These are phyloP conservation scores for Pythium phragmitis DNA, from an alignment of 352 stramenopile genomes.

Conservation along the genomic window DNA sequence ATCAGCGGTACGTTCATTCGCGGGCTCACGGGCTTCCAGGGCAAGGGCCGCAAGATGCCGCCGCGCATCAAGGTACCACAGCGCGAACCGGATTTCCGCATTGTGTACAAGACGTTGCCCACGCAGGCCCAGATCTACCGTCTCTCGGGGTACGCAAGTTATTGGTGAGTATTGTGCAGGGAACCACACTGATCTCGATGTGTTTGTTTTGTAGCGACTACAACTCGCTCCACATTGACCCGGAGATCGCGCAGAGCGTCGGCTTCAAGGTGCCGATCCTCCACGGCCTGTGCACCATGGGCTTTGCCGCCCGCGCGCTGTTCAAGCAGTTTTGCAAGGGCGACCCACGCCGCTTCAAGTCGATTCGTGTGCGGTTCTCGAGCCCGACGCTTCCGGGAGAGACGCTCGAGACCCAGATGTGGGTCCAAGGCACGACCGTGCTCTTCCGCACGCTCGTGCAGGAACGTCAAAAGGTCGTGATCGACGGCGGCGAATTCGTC, in stretches of 20 bases:
- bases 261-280: constrained; percentile 89
- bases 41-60: constrained; percentile 61
- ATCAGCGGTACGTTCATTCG: constrained; percentile 83
- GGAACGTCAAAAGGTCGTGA: constrained; percentile 72
- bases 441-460: constrained; percentile 74
- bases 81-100: constrained; percentile 58
- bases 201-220: constrained; percentile 69
- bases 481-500: constrained; percentile 80
- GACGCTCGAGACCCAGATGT: constrained; percentile 86
- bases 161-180: not conserved
- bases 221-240: constrained; percentile 94
- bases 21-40: constrained; percentile 73
- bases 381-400: constrained; percentile 86
- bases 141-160: constrained; percentile 74
- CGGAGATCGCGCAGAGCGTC: constrained; percentile 69
- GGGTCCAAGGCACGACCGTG: constrained; percentile 54
- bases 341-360: constrained; percentile 73
- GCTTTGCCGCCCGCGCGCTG: constrained; percentile 73
- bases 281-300: constrained; percentile 94
- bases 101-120: constrained; percentile 66
- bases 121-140: constrained; percentile 91
- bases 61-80: constrained; percentile 74
- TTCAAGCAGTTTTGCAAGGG: constrained; percentile 79
- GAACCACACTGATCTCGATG: not conserved
- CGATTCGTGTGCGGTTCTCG: constrained; percentile 86